Evolutionary conservation across 2,329 filamentous ascomycete species (phyloP).

Genomic region (Venturia pyrina): DNA sequence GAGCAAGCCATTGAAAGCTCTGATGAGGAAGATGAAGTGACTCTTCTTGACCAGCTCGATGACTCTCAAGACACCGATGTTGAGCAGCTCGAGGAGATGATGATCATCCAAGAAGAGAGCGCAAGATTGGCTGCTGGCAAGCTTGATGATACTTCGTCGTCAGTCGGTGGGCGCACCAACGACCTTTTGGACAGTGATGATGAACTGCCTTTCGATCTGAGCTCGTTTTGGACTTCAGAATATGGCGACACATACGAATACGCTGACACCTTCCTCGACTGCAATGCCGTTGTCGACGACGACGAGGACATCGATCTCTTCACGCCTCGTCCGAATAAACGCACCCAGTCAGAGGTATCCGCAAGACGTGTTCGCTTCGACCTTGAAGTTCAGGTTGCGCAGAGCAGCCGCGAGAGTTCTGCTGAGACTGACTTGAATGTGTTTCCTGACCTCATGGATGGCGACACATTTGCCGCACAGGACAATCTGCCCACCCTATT

Average conservation of each 20-base stretch:
- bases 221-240: conserved; percentile 2
- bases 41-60: conserved; percentile 70
- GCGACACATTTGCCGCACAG: conserved; percentile 55
- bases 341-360: conserved; percentile 29
- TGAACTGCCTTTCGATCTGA: conserved; percentile 16
- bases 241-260: not conserved
- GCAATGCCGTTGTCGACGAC: not conserved
- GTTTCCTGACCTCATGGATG: conserved; percentile 55
- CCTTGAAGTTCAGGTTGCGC: conserved; percentile 54
- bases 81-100: conserved; percentile 66
- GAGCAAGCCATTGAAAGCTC: conserved; percentile 17
- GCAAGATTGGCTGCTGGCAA: conserved; percentile 26
- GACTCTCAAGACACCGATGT: conserved; percentile 75
- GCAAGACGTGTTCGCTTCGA: conserved; percentile 64
- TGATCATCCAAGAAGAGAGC: conserved; percentile 42
- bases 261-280: not conserved
- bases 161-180: not conserved
- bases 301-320: conserved; percentile 1
- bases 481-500: conserved; percentile 62
- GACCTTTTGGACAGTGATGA: conserved; percentile 19
- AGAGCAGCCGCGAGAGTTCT: conserved; percentile 35
- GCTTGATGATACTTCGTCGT: conserved; percentile 15
- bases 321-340: conserved; percentile 14
- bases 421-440: conserved; percentile 53
- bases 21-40: conserved; percentile 53